Base-by-base conservation (phyloP, 805 yeast species). In the Metschnikowia vanudenii region DNA sequence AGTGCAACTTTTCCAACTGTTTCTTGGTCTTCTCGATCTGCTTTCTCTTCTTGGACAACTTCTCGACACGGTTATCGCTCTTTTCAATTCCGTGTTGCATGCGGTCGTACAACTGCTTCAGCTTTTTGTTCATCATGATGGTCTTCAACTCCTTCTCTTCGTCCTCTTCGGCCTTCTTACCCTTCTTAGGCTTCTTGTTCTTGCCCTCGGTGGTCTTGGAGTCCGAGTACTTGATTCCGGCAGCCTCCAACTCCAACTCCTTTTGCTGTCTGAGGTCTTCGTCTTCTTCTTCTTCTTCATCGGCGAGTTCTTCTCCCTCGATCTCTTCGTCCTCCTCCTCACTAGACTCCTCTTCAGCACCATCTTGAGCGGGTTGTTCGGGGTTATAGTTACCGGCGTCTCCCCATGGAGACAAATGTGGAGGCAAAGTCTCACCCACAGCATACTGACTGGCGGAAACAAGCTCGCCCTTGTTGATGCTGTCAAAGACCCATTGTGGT, bases 361-460 rank as follows among this genome's bases (percentile, higher is more conserved):
- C 67, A 6, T 59, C 68, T 29, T 59, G 76, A 12, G 64, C 58
- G 28, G 67, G 67, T 28, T 80, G 85, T 47, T 76, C 82, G 59
- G 99, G 98, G 67, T 92, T 82, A 70, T 94, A 94, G 45, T 84
- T 85, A 58, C 85, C 89, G 39, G 91, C 79, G 71, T 94, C 99
- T 57, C 98, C 98, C 98, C 99, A 94, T 74, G 99, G 99, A 43
- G 96, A 88, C 60, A 94, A 75, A 68, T 94, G 99, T 31, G 99
- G 97, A 37, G 99, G 99, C 54, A 94, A 75, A 4, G 88, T 73
- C 70, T 92, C 97, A 46, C 99, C 99, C 4, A 97, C 96, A 37
- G 95, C 86, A 63, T 94, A 94, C 45, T 76, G 76, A 45, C 84
- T 82, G 18, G 88, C 96, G 16, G 94, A 81, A 49, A 86, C 74